Percentiles rank a stretch among this genome's conserved stretches.
These are phyloP conservation scores for Venturia pyrina DNA, from an alignment of 2,329 filamentous ascomycete species.

Conservation along the genomic window DNA sequence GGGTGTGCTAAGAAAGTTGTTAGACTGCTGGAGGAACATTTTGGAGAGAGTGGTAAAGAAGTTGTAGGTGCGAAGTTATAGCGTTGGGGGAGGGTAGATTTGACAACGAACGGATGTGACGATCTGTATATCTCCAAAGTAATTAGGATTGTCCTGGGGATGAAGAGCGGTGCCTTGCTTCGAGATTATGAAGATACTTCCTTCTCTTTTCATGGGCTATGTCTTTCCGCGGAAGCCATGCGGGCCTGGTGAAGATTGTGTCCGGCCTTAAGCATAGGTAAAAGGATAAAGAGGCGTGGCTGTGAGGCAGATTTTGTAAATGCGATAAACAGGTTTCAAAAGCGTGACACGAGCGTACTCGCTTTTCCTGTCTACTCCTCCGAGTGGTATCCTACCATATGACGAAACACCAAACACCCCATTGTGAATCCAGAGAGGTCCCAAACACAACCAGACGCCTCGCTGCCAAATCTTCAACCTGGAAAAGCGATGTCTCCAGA, in stretches of 20 bases:
- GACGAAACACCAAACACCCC: neutral
- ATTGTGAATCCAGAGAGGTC: neutral
- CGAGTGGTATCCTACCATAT: neutral
- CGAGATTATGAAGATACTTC: no score
- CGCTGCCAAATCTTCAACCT: neutral
- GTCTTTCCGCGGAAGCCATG: neutral
- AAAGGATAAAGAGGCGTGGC: neutral
- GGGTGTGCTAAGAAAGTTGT: conserved; percentile 16
- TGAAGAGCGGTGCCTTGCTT: no score
- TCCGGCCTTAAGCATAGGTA: neutral
- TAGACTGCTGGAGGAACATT: neutral
- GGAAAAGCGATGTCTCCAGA: neutral
- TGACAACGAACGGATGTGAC: no score
- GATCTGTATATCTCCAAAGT: no score
- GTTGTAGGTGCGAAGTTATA: neutral
- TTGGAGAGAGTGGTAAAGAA: neutral
- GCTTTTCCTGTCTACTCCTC: neutral
- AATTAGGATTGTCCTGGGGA: no score
- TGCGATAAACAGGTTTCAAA: neutral
- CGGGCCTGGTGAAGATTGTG: neutral
- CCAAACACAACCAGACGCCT: neutral
- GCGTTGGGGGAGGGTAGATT: no score
- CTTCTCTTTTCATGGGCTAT: no score
- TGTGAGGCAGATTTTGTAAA: neutral
- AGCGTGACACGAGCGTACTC: neutral